Percentiles rank a stretch among this genome's conserved stretches.
Evolutionary conservation across 257 asterid genomes (phyloP).

Genomic region (Rhazya stricta): DNA sequence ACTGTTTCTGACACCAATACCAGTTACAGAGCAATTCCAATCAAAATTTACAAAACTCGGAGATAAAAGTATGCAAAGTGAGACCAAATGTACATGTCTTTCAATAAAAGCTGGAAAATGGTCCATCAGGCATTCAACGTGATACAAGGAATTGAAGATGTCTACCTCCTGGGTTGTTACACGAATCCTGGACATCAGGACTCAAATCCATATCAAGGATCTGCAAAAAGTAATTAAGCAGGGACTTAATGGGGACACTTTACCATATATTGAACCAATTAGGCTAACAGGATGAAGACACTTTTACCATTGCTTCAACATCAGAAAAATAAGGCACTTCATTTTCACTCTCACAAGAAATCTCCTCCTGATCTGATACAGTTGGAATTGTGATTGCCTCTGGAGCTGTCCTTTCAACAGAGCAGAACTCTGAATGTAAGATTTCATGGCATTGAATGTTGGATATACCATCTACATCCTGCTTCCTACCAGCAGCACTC

Average conservation of each 20-base stretch:
- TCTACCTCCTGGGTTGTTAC: conserved; percentile 51
- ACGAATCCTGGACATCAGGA: conserved; percentile 45
- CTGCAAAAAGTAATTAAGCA: conserved; percentile 40
- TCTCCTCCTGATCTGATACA: conserved; percentile 44
- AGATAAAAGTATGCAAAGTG: background rate
- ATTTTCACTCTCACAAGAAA: conserved; percentile 44
- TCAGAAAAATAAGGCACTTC: conserved; percentile 71
- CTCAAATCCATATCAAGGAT: conserved; percentile 78
- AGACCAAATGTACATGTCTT: background rate
- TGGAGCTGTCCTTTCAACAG: conserved; percentile 15
- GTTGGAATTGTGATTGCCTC: conserved; percentile 21
- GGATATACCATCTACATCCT: conserved; percentile 19
- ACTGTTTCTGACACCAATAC: background rate
- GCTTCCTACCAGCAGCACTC: conserved; percentile 23
- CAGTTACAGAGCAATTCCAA: background rate
- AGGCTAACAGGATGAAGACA: conserved; percentile 17
- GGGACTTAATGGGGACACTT: conserved; percentile 14
- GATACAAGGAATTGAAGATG: conserved; percentile 19
- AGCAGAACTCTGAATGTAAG: conserved; percentile 27
- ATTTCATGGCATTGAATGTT: conserved; percentile 25
- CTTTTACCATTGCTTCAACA: conserved; percentile 77
- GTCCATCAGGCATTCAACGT: conserved; percentile 10
- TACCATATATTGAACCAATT: conserved; percentile 9
- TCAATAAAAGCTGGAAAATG: conserved; percentile 3
- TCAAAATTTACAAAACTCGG: background rate